Conservation (phyloP, 257 asterid genomes). For the Nicotiana undulata region DNA sequence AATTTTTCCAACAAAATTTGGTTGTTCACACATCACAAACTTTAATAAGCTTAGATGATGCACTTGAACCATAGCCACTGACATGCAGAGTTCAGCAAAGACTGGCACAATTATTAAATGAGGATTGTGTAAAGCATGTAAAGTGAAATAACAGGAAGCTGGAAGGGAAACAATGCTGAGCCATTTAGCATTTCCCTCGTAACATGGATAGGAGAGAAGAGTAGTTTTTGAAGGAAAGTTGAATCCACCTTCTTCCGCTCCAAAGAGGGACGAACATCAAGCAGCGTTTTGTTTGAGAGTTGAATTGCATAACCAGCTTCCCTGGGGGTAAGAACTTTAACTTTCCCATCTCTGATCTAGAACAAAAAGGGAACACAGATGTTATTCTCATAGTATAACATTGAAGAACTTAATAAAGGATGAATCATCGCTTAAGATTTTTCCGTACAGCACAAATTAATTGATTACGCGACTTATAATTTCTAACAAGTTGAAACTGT, state of each 20-base stretch:
- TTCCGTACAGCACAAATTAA: neutral
- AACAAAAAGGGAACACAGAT: neutral
- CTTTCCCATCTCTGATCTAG: slow-evolving; percentile 84
- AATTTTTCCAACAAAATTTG: neutral
- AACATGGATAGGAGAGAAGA: neutral
- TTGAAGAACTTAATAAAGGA: neutral
- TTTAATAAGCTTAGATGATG: neutral
- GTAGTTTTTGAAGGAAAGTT: neutral
- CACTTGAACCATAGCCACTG: neutral
- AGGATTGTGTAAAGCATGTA: neutral
- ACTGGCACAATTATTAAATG: neutral
- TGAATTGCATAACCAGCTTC: slow-evolving; percentile 98
- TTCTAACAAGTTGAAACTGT: neutral
- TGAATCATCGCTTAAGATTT: neutral
- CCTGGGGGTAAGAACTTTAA: slow-evolving; percentile 75
- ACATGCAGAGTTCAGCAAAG: neutral
- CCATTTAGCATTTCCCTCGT: neutral
- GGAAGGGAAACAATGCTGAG: neutral
- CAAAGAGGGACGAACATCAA: slow-evolving; percentile 84
- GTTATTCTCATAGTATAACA: neutral
- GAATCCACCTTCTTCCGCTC: slow-evolving; percentile 67
- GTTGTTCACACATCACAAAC: neutral
- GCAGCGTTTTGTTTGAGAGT: slow-evolving; percentile 69
- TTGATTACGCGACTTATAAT: neutral
- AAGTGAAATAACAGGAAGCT: neutral